Conservation (phyloP, 768 basidiomycete species). For the Leccinum obscurum region DNA sequence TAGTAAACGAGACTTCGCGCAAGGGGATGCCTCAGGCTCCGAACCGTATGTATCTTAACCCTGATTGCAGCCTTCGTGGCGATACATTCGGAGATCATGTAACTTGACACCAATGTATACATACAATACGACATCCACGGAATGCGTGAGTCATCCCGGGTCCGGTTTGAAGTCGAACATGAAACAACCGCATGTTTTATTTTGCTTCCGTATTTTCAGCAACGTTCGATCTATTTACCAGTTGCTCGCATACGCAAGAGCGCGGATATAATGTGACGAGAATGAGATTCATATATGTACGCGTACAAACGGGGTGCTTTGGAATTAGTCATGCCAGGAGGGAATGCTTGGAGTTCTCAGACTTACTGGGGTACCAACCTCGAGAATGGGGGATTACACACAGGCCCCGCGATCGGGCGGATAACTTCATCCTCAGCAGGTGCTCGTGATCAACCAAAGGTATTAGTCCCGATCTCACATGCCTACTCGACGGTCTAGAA, state of each 20-base stretch:
- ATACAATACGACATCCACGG: neutral
- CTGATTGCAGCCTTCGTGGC: conserved; percentile 10
- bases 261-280: conserved; percentile 12
- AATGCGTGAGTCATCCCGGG: neutral
- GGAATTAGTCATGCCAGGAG: conserved; percentile 11
- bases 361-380: conserved; percentile 14
- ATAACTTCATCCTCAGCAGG: conserved; percentile 4
- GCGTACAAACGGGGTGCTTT: conserved; percentile 18
- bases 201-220: conserved; percentile 4
- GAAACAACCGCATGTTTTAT: conserved; percentile 15
- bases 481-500: conserved; percentile 24
- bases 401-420: conserved; percentile 9
- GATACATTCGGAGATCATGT: conserved; percentile 2
- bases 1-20: conserved; percentile 4
- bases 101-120: neutral
- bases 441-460: conserved; percentile 1
- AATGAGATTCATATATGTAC: conserved; percentile 6
- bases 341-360: conserved; percentile 6
- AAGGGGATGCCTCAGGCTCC: neutral
- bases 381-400: conserved; percentile 16
- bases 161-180: conserved; percentile 14
- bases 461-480: conserved; percentile 18
- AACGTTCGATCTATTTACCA: conserved; percentile 1
- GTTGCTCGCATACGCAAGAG: conserved; percentile 5
- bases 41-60: conserved; percentile 5